Conservation (phyloP, 2,329 filamentous ascomycete species). For the Colletotrichum sp. region DNA sequence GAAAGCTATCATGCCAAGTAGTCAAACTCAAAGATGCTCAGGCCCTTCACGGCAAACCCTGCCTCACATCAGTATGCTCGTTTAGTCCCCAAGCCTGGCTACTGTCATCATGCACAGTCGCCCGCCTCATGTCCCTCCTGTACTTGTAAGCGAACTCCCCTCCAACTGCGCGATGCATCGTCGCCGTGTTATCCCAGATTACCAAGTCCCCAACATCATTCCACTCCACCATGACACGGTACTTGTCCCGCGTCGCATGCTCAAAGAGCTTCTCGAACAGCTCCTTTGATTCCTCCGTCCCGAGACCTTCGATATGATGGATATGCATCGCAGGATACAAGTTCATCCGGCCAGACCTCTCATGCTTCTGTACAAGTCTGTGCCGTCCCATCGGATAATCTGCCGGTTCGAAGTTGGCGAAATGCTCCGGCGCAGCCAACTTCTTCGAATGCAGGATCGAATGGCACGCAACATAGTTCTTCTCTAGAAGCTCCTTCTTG, state of each 20-base stretch:
- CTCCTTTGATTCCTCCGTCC: neutral
- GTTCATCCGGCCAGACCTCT: neutral
- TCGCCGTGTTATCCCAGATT: neutral
- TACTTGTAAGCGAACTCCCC: neutral
- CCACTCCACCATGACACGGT: neutral
- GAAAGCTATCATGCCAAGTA: neutral
- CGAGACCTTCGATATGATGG: neutral
- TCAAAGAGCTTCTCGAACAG: neutral
- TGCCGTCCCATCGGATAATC: constrained; percentile 24
- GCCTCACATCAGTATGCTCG: neutral
- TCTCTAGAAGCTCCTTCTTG: constrained; percentile 34
- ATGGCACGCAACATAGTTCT: constrained; percentile 52
- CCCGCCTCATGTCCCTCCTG: neutral
- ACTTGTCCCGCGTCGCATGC: neutral
- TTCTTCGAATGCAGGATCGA: constrained; percentile 58
- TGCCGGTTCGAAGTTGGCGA: constrained; percentile 47
- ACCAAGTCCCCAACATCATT: neutral
- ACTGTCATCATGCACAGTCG: neutral
- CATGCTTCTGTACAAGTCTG: neutral
- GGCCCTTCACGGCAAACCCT: neutral
- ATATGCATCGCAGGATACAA: neutral
- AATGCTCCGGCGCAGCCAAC: constrained; percentile 51
- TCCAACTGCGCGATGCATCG: neutral
- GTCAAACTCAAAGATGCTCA: neutral
- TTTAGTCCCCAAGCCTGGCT: neutral